Conservation (phyloP, 208 protist genomes). For the Leishmania lainsoni region DNA sequence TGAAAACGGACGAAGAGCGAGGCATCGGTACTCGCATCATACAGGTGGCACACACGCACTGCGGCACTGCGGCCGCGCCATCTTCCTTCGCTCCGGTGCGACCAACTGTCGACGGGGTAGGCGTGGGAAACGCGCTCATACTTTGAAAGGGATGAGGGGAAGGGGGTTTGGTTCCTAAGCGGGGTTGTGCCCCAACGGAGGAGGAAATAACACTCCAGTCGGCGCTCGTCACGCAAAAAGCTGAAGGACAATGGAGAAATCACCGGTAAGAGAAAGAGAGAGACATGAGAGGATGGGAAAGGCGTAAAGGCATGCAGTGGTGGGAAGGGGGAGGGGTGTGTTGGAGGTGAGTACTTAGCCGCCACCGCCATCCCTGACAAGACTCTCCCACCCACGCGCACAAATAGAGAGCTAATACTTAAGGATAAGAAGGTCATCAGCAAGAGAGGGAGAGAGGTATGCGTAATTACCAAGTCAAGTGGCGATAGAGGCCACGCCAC, state of each 20-base stretch:
- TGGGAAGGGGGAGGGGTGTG: neutral
- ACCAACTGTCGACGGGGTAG: slow-evolving; percentile 21
- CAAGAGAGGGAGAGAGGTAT: neutral
- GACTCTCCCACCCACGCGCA: neutral
- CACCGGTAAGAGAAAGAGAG: neutral
- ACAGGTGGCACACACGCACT: slow-evolving; percentile 85
- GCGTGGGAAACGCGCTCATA: slow-evolving; percentile 22
- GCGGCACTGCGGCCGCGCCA: slow-evolving; percentile 15
- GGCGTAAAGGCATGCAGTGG: neutral
- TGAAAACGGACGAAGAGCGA: slow-evolving; percentile 46
- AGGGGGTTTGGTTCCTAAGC: neutral
- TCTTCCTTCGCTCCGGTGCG: slow-evolving; percentile 19
- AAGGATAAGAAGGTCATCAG: neutral
- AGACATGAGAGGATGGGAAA: neutral
- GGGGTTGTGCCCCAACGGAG: neutral
- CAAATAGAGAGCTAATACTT: neutral
- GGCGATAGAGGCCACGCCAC: no score
- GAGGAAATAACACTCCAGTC: neutral
- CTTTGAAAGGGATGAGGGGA: neutral
- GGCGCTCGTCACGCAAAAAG: neutral
- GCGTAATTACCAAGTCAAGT: no score
- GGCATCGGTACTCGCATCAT: slow-evolving; percentile 61
- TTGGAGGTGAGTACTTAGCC: neutral
- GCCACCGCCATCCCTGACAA: neutral
- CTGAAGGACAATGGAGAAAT: neutral